Conservation (phyloP, 164 flowering plant genomes). For the Stephania cephalantha region DNA sequence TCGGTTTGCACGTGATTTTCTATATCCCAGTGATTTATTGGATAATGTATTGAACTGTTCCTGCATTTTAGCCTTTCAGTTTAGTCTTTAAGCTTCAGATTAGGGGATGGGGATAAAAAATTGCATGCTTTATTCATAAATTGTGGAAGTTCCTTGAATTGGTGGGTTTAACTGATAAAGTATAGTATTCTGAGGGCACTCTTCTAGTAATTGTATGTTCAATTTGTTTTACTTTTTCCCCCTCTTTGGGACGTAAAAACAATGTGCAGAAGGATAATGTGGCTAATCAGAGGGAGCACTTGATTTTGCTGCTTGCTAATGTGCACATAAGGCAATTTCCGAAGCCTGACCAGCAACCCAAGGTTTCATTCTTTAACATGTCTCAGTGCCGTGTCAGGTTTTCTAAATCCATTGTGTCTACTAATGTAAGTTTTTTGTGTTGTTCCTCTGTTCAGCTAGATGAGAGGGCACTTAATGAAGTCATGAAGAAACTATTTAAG, state of each 20-base stretch:
- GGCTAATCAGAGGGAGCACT: constrained; percentile 96
- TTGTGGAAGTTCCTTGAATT: too few relatives aligned
- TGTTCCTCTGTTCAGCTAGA: constrained; percentile 53
- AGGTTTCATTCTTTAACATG: constrained; percentile 38
- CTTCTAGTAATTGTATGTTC: background rate
- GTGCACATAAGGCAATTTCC: constrained; percentile 88
- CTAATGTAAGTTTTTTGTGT: background rate
- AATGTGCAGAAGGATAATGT: constrained; percentile 80
- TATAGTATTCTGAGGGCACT: background rate
- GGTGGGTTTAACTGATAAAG: too few relatives aligned
- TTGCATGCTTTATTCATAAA: too few relatives aligned
- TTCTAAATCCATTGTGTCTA: background rate
- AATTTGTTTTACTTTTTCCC: background rate
- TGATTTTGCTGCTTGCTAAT: constrained; percentile 92
- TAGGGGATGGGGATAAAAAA: too few relatives aligned
- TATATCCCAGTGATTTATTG: too few relatives aligned
- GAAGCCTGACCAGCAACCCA: constrained; percentile 93
- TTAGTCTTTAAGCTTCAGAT: too few relatives aligned
- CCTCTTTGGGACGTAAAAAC: background rate
- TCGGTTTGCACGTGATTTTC: too few relatives aligned
- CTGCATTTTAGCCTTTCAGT: too few relatives aligned
- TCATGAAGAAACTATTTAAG: constrained; percentile 97
- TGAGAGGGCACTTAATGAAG: constrained; percentile 84
- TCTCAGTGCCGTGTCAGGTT: background rate
- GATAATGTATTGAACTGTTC: too few relatives aligned